Conservation (phyloP, 352 stramenopile genomes). For the Phytopythium boreale region DNA sequence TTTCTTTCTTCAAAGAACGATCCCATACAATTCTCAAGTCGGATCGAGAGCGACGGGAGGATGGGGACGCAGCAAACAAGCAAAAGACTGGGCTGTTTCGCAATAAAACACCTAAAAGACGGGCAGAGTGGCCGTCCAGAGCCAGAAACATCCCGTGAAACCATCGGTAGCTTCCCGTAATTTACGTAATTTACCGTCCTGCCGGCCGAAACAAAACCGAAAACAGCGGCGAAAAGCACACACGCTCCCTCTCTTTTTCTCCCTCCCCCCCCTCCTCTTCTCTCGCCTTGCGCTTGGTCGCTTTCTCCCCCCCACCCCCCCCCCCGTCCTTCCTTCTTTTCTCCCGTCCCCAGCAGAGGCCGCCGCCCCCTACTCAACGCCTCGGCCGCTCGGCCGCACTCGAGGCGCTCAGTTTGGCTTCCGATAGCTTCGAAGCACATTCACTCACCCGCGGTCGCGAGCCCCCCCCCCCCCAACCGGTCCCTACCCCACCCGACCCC, state of each 20-base stretch:
- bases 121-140: too few species aligned
- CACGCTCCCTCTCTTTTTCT: not conserved
- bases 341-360: not conserved
- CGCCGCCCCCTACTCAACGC: not conserved
- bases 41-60: not conserved
- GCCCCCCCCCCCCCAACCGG: not conserved
- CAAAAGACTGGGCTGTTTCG: not conserved
- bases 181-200: not conserved
- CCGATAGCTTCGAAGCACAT: slow-evolving; percentile 25
- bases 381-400: too few species aligned
- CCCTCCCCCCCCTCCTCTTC: not conserved
- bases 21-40: not conserved
- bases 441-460: slow-evolving; percentile 1
- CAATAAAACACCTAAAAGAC: not conserved
- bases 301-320: not conserved
- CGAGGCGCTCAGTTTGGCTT: slow-evolving; percentile 28
- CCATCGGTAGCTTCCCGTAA: not conserved
- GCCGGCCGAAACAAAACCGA: not conserved
- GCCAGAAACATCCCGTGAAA: slow-evolving; percentile 2
- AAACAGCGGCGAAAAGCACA: not conserved
- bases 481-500: not conserved
- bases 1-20: slow-evolving; percentile 5
- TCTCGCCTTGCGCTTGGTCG: not conserved
- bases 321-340: not conserved
- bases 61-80: not conserved